Evolutionary conservation across 768 basidiomycete species (phyloP), one percentile per base, ranked within the genome.

Genomic region (Russula sp.): DNA sequence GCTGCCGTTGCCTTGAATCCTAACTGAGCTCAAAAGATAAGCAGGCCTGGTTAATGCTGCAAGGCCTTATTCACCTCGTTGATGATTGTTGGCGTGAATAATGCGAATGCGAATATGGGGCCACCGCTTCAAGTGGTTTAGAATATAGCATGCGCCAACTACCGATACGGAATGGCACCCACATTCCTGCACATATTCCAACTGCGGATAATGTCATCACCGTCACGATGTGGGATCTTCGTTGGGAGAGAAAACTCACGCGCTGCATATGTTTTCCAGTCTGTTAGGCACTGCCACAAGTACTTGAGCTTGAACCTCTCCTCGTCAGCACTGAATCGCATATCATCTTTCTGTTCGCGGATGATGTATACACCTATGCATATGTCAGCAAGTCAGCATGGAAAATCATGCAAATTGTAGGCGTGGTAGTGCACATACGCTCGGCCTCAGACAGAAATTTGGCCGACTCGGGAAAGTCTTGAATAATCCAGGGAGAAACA

Each of bases 51-150:
- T 38, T 16, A 38, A 14, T 22, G 22, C 22, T 24, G 36, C 13
- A 24, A 38, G 22, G 16, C 22, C 14, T 7, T 18, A 55, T 7
- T 55, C 36, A 55, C 53, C 53, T 38, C 53, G 4, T 22, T 24
- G 36, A 55, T 55, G 53, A 55, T 55, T 24, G 53, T 55, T 34
- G 53, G 53, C 53, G 22, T 55, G 36, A 55, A 55, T 24, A 55
- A 55, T 13, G 34, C 8, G 13, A 55, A n/a, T 3, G 53, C 34
- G 14, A 24, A 36, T 24, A 34, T 1, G 34, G 53, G 22, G 5
- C 53, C 53, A 55, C 11, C 34, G n/a, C 53, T 55, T 22, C 24
- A 2, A 55, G 24, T 16, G 22, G 36, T 9, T 55, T 16, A 55
- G 20, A 14, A 36, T 24, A 38, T 3, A 14, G 10, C 20, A 34